These are phyloP conservation scores for Wickerhamiella infanticola DNA, from an alignment of 1,139 yeast genomes.

Conservation along the genomic window DNA sequence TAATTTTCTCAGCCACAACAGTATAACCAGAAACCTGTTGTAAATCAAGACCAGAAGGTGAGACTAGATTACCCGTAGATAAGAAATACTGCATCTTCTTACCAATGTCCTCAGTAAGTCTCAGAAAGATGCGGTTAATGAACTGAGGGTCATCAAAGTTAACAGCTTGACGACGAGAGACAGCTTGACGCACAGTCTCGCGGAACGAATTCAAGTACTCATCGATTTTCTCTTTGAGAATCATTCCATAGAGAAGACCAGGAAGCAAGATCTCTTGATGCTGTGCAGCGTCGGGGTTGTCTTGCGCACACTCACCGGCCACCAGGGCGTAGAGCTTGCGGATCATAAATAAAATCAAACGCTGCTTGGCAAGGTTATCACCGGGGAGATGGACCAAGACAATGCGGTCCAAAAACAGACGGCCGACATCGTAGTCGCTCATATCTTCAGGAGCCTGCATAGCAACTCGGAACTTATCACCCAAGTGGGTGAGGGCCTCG, in stretches of 20 bases:
- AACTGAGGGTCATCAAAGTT: constrained; percentile 75
- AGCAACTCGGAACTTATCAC: constrained; percentile 90
- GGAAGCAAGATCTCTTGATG: constrained; percentile 95
- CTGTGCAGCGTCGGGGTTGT: constrained; percentile 98
- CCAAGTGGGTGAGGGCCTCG: constrained; percentile 83
- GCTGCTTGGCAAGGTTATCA: constrained; percentile 60
- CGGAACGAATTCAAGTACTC: constrained; percentile 69
- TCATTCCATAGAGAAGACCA: constrained; percentile 95
- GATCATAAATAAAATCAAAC: constrained; percentile 81
- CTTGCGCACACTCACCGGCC: constrained; percentile 94
- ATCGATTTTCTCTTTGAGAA: constrained; percentile 87
- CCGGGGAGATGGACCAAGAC: constrained; percentile 65
- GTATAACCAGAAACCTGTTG: constrained; percentile 98
- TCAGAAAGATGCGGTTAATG: constrained; percentile 59
- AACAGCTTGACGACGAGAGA: constrained; percentile 67
- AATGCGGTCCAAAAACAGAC: constrained; percentile 63
- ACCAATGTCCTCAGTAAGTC: constrained; percentile 88
- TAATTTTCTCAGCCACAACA: constrained; percentile 96
- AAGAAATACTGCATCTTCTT: constrained; percentile 85
- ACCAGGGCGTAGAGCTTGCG: constrained; percentile 88
- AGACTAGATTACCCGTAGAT: constrained; percentile 92
- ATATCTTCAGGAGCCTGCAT: constrained; percentile 80
- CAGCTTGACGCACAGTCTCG: constrained; percentile 63
- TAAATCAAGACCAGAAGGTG: constrained; percentile 92
- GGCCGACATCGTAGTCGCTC: constrained; percentile 82